A percentile compares a stretch with the other conserved stretches of the same genome.
These are phyloP conservation scores for Penicillium ochrochloron DNA, from an alignment of 495 filamentous ascomycete species.

Conservation along the genomic window DNA sequence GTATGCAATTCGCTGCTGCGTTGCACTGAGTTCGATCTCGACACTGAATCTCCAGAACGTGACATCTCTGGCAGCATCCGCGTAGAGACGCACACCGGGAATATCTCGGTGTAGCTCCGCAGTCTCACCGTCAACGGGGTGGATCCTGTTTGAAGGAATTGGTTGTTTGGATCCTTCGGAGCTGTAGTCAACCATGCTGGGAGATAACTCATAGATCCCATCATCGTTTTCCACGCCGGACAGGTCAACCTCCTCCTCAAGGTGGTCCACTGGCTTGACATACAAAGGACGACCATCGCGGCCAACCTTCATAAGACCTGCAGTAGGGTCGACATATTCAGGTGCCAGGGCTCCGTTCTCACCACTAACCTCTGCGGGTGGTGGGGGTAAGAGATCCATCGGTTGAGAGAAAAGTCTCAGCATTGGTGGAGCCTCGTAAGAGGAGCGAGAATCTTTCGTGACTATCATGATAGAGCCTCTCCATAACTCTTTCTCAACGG, in stretches of 20 bases:
- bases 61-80: slow-evolving; percentile 80
- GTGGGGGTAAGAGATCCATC: slow-evolving; percentile 82
- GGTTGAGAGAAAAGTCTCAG: slow-evolving; percentile 85
- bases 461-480: slow-evolving; percentile 94
- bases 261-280: slow-evolving; percentile 81
- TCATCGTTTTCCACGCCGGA: slow-evolving; percentile 76
- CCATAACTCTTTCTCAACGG: slow-evolving; percentile 76
- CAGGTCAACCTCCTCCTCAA: slow-evolving; percentile 74
- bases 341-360: slow-evolving; percentile 66
- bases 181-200: slow-evolving; percentile 49
- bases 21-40: slow-evolving; percentile 79
- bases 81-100: slow-evolving; percentile 78
- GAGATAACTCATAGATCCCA: slow-evolving; percentile 72
- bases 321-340: slow-evolving; percentile 87
- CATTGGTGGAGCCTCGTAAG: slow-evolving; percentile 76
- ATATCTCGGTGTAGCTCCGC: slow-evolving; percentile 78
- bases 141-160: slow-evolving; percentile 47
- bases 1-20: slow-evolving; percentile 87
- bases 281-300: slow-evolving; percentile 79
- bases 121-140: slow-evolving; percentile 69
- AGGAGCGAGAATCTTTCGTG: slow-evolving; percentile 78
- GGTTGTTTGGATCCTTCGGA: slow-evolving; percentile 42
- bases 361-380: slow-evolving; percentile 67
- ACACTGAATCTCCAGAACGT: slow-evolving; percentile 98
- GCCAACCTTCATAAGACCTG: slow-evolving; percentile 82